A percentile compares a stretch with the other conserved stretches of the same genome.
phyloP scores from a whole-genome alignment of 2,329 filamentous ascomycete species.

The Epichloe amarillans region DNA sequence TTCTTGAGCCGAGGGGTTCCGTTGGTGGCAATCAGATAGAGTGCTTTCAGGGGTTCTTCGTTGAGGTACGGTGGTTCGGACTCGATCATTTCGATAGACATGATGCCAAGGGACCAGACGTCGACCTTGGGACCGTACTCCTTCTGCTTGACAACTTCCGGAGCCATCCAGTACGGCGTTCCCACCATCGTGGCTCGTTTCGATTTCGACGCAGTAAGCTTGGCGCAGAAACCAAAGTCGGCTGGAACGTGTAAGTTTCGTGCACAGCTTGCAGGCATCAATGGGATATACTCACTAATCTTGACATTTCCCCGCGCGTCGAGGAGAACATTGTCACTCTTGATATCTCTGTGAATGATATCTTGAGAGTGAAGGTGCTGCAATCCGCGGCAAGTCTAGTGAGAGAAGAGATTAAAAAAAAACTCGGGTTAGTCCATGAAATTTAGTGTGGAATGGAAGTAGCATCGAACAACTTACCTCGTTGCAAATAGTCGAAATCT shows the following conservation, averaged over 20 bases:
- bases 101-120: conserved; percentile 97
- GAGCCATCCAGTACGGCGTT: conserved; percentile 99
- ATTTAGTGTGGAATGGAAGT: neutral
- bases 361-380: conserved; percentile 91
- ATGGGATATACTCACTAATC: conserved; percentile 56
- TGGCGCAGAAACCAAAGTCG: conserved; percentile 98
- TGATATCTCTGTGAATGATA: conserved; percentile 98
- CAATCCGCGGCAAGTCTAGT: conserved; percentile 83
- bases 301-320: conserved; percentile 94
- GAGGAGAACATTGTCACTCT: conserved; percentile 94
- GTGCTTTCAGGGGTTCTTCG: conserved; percentile 90
- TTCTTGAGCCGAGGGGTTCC: conserved; percentile 95
- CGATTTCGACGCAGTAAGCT: conserved; percentile 89
- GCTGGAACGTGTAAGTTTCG: conserved; percentile 41
- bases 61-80: conserved; percentile 96
- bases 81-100: conserved; percentile 99
- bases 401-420: neutral
- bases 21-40: conserved; percentile 96
- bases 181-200: conserved; percentile 99
- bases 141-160: conserved; percentile 98
- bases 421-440: neutral
- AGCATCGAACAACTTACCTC: conserved; percentile 50
- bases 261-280: neutral
- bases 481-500: conserved; percentile 92
- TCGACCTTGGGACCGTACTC: conserved; percentile 98